Percentiles rank a stretch among this genome's conserved stretches.
Evolutionary conservation across 2,329 filamentous ascomycete genomes (phyloP).

Genomic region (Aureobasidium vineae): DNA sequence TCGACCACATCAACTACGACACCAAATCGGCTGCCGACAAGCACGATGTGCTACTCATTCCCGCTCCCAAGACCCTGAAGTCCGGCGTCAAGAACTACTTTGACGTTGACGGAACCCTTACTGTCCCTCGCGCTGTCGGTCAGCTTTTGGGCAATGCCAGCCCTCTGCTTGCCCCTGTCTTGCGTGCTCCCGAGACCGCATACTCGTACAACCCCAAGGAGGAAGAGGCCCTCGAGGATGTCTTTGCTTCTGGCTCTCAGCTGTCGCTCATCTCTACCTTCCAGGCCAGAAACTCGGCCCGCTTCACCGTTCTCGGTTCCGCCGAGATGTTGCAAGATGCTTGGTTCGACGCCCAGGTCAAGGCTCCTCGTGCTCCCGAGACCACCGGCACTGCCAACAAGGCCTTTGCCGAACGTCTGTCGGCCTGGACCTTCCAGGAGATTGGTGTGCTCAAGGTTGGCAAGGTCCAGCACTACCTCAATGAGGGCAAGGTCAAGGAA

Average conservation of each 20-base stretch:
- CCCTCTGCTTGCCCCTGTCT: conserved; percentile 73
- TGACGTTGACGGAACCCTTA: conserved; percentile 64
- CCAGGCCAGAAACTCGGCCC: conserved; percentile 91
- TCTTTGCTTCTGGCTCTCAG: conserved; percentile 81
- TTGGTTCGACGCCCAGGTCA: conserved; percentile 82
- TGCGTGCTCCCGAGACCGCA: conserved; percentile 78
- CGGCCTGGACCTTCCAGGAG: conserved; percentile 97
- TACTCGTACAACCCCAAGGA: conserved; percentile 96
- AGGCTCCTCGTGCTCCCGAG: conserved; percentile 53
- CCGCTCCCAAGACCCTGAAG: conserved; percentile 64
- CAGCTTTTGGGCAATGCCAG: conserved; percentile 75
- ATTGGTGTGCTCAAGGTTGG: conserved; percentile 84
- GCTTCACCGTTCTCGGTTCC: conserved; percentile 80
- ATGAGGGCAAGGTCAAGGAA: conserved; percentile 51
- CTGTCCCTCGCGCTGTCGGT: conserved; percentile 77
- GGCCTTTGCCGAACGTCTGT: conserved; percentile 78
- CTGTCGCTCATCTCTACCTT: conserved; percentile 79
- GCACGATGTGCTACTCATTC: conserved; percentile 84
- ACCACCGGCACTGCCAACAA: conserved; percentile 69
- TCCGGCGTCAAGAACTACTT: conserved; percentile 76
- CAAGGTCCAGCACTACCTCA: conserved; percentile 71
- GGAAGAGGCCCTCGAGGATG: conserved; percentile 71
- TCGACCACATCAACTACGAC: conserved; percentile 97
- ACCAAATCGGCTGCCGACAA: conserved; percentile 69
- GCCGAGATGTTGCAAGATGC: conserved; percentile 82